Conservation (phyloP, 2,329 filamentous ascomycete genomes). For the Emmonsiellopsis sp. region DNA sequence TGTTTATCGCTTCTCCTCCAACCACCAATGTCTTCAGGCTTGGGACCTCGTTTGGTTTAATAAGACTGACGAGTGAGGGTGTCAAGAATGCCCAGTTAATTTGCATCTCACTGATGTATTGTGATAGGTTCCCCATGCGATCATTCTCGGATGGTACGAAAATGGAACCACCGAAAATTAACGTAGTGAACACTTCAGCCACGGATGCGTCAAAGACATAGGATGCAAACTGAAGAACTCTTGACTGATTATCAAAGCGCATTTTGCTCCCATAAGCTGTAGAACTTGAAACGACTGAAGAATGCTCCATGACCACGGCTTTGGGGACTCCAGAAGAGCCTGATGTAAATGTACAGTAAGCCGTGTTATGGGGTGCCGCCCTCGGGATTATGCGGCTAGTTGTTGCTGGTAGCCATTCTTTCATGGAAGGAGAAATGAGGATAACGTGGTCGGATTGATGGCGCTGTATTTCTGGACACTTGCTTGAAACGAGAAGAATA, state of each 20-base stretch:
- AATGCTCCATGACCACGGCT: constrained; percentile 55
- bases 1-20: constrained; percentile 38
- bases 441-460: constrained; percentile 21
- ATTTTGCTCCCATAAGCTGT: constrained; percentile 44
- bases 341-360: constrained; percentile 54
- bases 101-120: constrained; percentile 42
- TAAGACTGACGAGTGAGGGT: constrained; percentile 46
- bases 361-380: constrained; percentile 26
- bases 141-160: constrained; percentile 48
- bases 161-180: constrained; percentile 50
- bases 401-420: constrained; percentile 18
- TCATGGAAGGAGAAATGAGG: constrained; percentile 19
- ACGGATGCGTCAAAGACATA: constrained; percentile 49
- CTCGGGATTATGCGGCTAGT: background rate
- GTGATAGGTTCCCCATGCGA: constrained; percentile 42
- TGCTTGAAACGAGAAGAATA: constrained; percentile 26
- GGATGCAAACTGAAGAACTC: constrained; percentile 52
- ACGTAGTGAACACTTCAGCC: constrained; percentile 45
- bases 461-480: constrained; percentile 21
- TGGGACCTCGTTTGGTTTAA: constrained; percentile 37
- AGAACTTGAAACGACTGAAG: constrained; percentile 47
- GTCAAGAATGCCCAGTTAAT: constrained; percentile 50
- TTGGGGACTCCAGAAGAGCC: constrained; percentile 50
- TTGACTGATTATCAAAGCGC: constrained; percentile 42
- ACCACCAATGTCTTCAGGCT: constrained; percentile 35